Evolutionary conservation across 2,329 filamentous ascomycete species (phyloP).

Genomic region (Claviceps humidiphila): DNA sequence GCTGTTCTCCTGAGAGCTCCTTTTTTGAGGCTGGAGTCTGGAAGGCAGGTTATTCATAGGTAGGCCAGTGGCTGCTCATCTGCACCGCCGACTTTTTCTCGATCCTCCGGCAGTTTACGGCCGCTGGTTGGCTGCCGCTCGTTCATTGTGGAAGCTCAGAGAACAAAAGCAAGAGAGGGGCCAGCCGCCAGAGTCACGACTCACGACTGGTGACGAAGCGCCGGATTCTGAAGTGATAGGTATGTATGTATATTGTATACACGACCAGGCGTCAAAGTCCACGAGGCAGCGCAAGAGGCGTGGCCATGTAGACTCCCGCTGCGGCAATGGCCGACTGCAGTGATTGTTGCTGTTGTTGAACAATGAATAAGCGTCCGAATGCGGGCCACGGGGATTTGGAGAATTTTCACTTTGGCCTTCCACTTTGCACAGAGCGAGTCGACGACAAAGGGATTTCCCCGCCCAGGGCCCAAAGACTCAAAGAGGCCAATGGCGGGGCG

Average conservation of each 20-base stretch:
- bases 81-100: not conserved
- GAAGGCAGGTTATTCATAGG: no score
- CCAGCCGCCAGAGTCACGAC: no score
- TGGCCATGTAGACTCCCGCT: not conserved
- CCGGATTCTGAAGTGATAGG: no score
- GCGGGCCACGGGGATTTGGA: not conserved
- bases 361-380: not conserved
- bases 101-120: not conserved
- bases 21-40: no score
- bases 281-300: no score
- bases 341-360: not conserved
- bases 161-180: not conserved
- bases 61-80: not conserved
- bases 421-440: no score
- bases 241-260: no score
- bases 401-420: not conserved
- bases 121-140: not conserved
- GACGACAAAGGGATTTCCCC: no score
- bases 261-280: no score
- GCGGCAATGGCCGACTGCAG: no score
- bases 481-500: not conserved
- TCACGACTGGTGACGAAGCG: no score
- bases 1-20: not conserved
- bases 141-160: not conserved
- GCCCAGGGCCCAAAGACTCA: not conserved